phyloP scores from a whole-genome alignment of 1,284 basidiomycete species.

The Omphalotus olearius region DNA sequence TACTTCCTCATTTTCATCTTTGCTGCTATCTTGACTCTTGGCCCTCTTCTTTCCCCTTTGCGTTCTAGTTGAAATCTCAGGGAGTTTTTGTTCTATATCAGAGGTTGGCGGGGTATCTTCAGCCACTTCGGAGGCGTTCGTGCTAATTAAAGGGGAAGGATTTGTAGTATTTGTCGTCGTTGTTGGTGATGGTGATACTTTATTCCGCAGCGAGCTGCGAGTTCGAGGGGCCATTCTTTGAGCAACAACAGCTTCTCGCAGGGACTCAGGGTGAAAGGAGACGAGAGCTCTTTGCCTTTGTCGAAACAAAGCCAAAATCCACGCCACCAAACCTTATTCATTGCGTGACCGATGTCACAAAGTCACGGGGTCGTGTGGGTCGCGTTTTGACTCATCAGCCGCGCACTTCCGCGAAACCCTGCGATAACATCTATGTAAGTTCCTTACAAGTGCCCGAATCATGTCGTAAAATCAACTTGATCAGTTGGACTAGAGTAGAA shows the following conservation, averaged over 20 bases:
- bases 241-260: no score
- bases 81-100: conserved; percentile 25
- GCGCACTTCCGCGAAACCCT: no score
- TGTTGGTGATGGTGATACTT: conserved; percentile 25
- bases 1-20: conserved; percentile 9
- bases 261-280: not conserved
- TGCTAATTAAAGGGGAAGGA: conserved; percentile 42
- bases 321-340: conserved; percentile 4
- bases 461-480: no score
- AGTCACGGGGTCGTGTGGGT: no score
- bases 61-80: conserved; percentile 16
- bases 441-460: no score
- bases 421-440: no score
- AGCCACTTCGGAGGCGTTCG: conserved; percentile 30
- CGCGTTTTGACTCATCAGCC: no score
- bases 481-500: no score
- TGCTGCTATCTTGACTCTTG: conserved; percentile 10
- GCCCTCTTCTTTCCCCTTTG: conserved; percentile 19
- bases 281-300: not conserved
- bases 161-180: conserved; percentile 27
- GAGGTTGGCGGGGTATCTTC: conserved; percentile 33
- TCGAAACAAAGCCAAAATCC: not conserved
- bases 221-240: conserved; percentile 16
- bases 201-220: conserved; percentile 15
- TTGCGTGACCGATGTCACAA: not conserved